phyloP scores from a whole-genome alignment of 345 rosid species.

The Salix caprea region DNA sequence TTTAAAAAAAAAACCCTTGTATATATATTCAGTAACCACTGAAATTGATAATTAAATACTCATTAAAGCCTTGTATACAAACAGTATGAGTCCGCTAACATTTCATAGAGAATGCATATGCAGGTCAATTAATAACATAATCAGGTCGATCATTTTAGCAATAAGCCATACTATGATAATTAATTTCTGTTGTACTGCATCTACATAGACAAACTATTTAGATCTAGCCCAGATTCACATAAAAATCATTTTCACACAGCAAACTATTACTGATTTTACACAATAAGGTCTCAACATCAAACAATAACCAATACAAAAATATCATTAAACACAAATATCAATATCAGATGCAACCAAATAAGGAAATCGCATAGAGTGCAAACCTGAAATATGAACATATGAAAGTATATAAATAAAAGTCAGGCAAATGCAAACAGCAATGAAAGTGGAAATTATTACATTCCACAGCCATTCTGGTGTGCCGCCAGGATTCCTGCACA shows the following conservation, averaged over 20 bases:
- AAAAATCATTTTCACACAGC: background rate
- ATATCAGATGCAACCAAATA: constrained; percentile 6
- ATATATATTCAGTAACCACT: background rate
- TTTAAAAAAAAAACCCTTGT: no score
- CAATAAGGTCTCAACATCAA: background rate
- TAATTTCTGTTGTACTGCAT: background rate
- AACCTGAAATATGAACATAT: constrained; percentile 88
- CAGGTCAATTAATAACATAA: background rate
- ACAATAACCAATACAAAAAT: background rate
- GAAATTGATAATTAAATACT: background rate
- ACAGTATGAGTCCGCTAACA: background rate
- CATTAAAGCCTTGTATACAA: background rate
- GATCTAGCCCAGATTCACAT: background rate
- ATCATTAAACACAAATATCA: background rate
- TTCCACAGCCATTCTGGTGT: constrained; percentile 88
- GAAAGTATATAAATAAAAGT: constrained; percentile 78
- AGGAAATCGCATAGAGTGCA: constrained; percentile 12
- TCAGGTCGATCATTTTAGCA: background rate
- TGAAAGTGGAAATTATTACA: constrained; percentile 41
- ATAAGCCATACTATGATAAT: background rate
- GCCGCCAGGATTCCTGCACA: constrained; percentile 73
- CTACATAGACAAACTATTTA: background rate
- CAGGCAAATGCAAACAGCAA: constrained; percentile 63
- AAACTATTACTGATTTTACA: background rate
- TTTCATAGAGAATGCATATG: background rate